A percentile compares a stretch with the other conserved stretches of the same genome.
These are phyloP conservation scores for Trypanosoma mega DNA, from an alignment of 208 protist genomes.

Conservation along the genomic window DNA sequence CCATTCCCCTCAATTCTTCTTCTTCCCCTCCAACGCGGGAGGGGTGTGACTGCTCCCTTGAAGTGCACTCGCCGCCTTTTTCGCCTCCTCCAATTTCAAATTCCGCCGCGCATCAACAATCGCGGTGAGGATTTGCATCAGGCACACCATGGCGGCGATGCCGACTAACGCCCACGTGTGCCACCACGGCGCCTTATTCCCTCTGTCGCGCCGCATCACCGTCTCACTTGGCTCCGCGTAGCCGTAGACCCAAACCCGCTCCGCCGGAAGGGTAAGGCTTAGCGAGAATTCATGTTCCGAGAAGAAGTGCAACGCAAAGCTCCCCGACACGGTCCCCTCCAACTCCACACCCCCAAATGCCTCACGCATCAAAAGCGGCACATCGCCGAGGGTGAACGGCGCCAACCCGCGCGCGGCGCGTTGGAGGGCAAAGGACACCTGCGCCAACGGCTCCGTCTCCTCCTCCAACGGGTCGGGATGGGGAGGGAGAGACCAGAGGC, in stretches of 20 bases:
- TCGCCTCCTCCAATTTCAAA: not conserved
- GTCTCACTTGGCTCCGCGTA: conserved; percentile 42
- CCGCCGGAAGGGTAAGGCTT: conserved; percentile 20
- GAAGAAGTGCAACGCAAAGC: conserved; percentile 49
- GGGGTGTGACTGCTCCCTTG: too few species aligned
- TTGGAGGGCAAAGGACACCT: conserved; percentile 40
- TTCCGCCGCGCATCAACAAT: conserved; percentile 34
- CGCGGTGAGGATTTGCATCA: conserved; percentile 45
- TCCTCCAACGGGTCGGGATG: conserved; percentile 32
- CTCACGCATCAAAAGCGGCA: conserved; percentile 29
- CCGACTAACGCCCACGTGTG: conserved; percentile 33
- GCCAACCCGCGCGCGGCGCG: conserved; percentile 21
- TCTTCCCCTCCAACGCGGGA: not conserved
- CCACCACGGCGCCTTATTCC: conserved; percentile 31
- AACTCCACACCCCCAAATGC: conserved; percentile 3
- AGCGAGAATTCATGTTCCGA: conserved; percentile 73
- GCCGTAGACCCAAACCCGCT: conserved; percentile 62
- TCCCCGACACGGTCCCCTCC: conserved; percentile 17
- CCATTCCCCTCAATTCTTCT: too few species aligned
- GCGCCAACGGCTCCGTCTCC: conserved; percentile 25
- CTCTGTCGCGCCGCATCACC: conserved; percentile 30
- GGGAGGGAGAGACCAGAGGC: conserved; percentile 47
- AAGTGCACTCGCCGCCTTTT: too few species aligned
- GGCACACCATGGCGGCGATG: conserved; percentile 22
- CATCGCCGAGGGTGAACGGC: conserved; percentile 36